phyloP scores from a whole-genome alignment of 2,329 filamentous ascomycete genomes.

The Cytospora paraplurivora region DNA sequence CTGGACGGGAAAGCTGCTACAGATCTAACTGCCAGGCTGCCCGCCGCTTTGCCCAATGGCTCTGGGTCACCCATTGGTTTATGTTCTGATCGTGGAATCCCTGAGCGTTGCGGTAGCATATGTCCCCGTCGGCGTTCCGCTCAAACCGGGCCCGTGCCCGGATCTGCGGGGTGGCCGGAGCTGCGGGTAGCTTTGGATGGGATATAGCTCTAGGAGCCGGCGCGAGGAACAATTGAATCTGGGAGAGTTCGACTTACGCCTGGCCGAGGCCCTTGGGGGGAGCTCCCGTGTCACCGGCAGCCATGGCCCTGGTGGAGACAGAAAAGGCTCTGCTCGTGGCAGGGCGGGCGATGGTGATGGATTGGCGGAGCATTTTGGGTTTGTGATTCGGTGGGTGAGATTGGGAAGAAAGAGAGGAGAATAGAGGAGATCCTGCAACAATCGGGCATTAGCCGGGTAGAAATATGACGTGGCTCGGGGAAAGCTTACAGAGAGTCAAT shows the following conservation, averaged over 20 bases:
- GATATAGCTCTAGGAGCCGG: not conserved
- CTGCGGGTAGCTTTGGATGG: not conserved
- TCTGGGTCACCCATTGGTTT: not conserved
- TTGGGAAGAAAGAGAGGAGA: not conserved
- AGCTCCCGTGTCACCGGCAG: slow-evolving; percentile 69
- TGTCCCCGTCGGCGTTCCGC: not conserved
- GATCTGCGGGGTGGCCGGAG: not conserved
- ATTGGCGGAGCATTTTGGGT: slow-evolving; percentile 67
- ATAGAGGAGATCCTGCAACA: slow-evolving; percentile 3
- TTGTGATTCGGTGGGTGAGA: slow-evolving; percentile 7
- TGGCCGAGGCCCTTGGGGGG: slow-evolving; percentile 55
- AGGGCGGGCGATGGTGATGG: slow-evolving; percentile 57
- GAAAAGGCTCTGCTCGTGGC: slow-evolving; percentile 61
- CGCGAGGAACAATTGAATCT: not conserved
- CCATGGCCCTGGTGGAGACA: slow-evolving; percentile 64
- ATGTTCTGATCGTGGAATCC: not conserved
- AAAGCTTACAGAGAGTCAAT: slow-evolving; percentile 26
- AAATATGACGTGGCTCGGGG: slow-evolving; percentile 16
- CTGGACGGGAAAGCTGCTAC: no score
- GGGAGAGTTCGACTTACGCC: slow-evolving; percentile 47
- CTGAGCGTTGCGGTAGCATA: not conserved
- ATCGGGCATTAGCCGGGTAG: not conserved
- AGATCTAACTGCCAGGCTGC: not conserved
- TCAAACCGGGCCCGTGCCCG: not conserved
- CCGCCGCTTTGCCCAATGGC: not conserved